Evolutionary conservation across 139 green algal species (phyloP), one percentile per base, ranked within the genome.

Genomic region (Spirogloea muscicola): DNA sequence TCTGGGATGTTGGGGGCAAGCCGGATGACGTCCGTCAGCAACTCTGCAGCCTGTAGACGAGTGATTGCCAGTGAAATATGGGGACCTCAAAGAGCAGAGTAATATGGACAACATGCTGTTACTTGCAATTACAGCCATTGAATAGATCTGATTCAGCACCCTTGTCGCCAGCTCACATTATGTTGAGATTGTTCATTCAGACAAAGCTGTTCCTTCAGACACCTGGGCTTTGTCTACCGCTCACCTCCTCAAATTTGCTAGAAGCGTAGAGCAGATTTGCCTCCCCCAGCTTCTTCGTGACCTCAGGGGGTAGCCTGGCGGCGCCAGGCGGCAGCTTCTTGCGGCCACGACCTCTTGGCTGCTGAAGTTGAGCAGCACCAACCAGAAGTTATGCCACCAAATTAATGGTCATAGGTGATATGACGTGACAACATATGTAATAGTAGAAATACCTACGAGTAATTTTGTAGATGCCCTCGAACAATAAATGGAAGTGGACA

Each of bases 211-310:
- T n/a, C n/a, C n/a, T n/a, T n/a, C n/a, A n/a, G n/a, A n/a, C n/a
- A n/a, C n/a, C n/a, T n/a, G n/a, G n/a, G n/a, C n/a, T n/a, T n/a
- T n/a, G n/a, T n/a, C n/a, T n/a, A n/a, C n/a, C n/a, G n/a, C n/a
- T n/a, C n/a, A 73, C 68, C 57, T 74, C 58, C 1, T 3, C 25
- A 31, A 63, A 87, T 70, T 66, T 76, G 63, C 62, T 72, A 18
- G 25, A 84, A 36, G 91, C 91, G 57, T 96, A 96, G 68, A 90
- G 61, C 46, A 96, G 77, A 72, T 92, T 96, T n/a, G 90, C 91
- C 41, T 96, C 80, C 0, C 88, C 91, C 62, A 95, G 76, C 75
- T 87, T 87, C 5, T 84, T 57, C 1, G 70, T 73, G 33, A 89
- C 84, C 25, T 87, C 68, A 3, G 84, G 88, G 1, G 90, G 82